These are phyloP conservation scores for Mortierella sp. DNA, from an alignment of 371 early-diverging fungal genomes.

Conservation along the genomic window DNA sequence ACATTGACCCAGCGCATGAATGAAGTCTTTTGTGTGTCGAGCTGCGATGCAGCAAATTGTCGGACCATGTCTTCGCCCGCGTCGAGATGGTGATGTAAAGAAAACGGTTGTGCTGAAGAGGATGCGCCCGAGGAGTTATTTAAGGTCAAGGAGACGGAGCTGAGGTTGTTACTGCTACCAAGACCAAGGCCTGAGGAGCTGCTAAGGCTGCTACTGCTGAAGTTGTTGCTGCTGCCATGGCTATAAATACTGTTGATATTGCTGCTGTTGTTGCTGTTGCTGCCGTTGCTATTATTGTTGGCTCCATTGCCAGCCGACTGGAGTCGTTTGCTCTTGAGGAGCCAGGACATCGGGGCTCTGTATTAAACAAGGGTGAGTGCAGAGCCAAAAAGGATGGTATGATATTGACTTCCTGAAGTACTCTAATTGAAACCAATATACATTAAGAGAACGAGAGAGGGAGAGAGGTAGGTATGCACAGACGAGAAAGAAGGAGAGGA, in stretches of 20 bases:
- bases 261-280: constrained; percentile 6
- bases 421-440: too few relatives aligned
- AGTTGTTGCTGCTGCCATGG: constrained; percentile 32
- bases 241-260: constrained; percentile 42
- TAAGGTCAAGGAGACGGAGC: constrained; percentile 28
- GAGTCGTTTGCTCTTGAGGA: constrained; percentile 57
- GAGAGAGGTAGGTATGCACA: neutral
- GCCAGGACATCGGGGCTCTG: constrained; percentile 51
- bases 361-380: constrained; percentile 6
- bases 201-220: constrained; percentile 26
- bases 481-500: neutral
- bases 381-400: neutral
- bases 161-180: constrained; percentile 39
- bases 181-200: neutral
- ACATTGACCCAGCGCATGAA: constrained; percentile 89
- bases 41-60: constrained; percentile 49
- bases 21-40: constrained; percentile 78
- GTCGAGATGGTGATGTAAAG: constrained; percentile 53
- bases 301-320: constrained; percentile 46
- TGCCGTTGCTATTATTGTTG: constrained; percentile 9
- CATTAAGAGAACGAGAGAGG: constrained; percentile 2
- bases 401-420: neutral
- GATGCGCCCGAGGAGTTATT: constrained; percentile 18
- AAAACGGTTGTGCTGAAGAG: constrained; percentile 23
- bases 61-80: constrained; percentile 57